Base-by-base conservation (phyloP, 441 rosid genomes). In the Flueggea neowawraea region DNA sequence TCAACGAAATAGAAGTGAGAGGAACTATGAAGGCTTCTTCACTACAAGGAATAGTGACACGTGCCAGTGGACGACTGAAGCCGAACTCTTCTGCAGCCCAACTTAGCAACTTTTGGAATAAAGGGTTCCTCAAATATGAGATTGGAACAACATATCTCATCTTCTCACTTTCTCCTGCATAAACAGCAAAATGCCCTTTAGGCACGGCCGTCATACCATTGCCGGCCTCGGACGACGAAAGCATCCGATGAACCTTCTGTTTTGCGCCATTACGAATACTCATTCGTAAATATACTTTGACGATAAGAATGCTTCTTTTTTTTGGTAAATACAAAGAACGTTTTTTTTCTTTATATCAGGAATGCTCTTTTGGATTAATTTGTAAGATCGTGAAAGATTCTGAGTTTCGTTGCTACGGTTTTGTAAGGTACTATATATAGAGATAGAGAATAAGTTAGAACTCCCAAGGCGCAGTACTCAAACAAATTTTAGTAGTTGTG, bases 1-100 rank as follows among this genome's bases (percentile, higher is more conserved):
- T 36, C 41, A 1, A 36, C 41, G 41, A 36, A 36, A 36, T 36
- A 36, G 41, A 36, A 45, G 54, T 2, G 4, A 33, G 14, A 58
- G n/a, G 8, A 56, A 22, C 57, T 9, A 49, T 51, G 52, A 58
- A 61, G 32, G 41, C 12, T 41, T 75, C 66, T 65, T 79, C 75
- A 39, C 60, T 61, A 70, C 80, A 79, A 47, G 80, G 80, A 10
- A 75, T 62, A 11, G 72, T 65, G 50, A 82, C 82, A 16, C 83
- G 76, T 33, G 80, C 82, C 80, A 72, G 72, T 14, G 84, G 83
- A 76, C 74, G 80, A 67, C 70, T 57, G 52, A 61, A 83, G 15
- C 84, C 80, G 55, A 76, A 83, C 49, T 83, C 78, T 62, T 83
- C 83, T 61, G 76, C 82, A 5, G 78, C 82, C 28, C 41, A 49